Base-by-base conservation (phyloP, 495 filamentous ascomycete species). In the Aspergillus funiculosus region DNA sequence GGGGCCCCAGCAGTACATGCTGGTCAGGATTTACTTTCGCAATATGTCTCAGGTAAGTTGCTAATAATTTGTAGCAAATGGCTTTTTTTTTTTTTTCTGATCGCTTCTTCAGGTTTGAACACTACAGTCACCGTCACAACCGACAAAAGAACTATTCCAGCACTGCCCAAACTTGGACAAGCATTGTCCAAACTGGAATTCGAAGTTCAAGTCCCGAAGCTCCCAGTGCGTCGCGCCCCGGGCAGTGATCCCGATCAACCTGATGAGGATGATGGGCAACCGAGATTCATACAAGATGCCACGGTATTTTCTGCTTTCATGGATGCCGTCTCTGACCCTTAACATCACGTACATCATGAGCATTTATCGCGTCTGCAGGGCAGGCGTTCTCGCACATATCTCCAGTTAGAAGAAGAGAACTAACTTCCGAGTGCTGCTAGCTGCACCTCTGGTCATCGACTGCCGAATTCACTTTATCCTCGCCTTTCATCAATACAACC, bases 371-470 rank as follows among this genome's bases (percentile, higher is more conserved):
- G 31, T 36, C 19, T 41, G 6, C 15, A 17, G 18, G 43, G 18
- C 26, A 31, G 24, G 17, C 25, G 36, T 43, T 30, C 29, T 19
- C 6, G 24, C 27, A 42, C 14, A 20, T n/a, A 25, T 14, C 25
- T 30, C 36, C 19, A 6, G 11, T 52, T 39, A 13, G 21, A 39
- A 24, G 11, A 36, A 46, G 11, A 20, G 20, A 46, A 34, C 56
- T 59, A 48, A 56, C 56, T 41, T 52, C 10, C 19, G 19, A 39
- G 15, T 50, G 38, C 38, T 48, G 20, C 17, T 49, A 80, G 77
- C 75, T 87, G 57, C 88, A 95, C 65, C 55, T 98, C 50, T 76
- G 88, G 51, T 87, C 87, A 20, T 92, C 86, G 8, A 91, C 86
- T 0, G 91, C 89, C 19, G 78, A 83, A 3, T 95, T 98, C 69